Evolutionary conservation across 441 rosid genomes (phyloP).

Genomic region (Populus tomentosa): DNA sequence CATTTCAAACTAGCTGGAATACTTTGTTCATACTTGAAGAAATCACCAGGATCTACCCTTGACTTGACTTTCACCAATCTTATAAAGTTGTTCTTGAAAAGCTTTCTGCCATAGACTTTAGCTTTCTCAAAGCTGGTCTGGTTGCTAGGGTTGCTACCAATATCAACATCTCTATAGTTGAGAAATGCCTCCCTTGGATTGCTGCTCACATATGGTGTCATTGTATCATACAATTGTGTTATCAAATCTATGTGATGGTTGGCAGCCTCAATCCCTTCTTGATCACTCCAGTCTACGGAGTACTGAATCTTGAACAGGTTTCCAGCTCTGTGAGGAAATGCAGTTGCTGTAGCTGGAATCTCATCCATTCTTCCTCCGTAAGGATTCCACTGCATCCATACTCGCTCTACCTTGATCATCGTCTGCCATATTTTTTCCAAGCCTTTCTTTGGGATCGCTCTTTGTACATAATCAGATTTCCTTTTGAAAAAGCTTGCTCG

Average conservation of each 20-base stretch:
- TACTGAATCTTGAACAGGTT: conserved; percentile 38
- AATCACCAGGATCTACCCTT: conserved; percentile 42
- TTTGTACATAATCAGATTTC: conserved; percentile 43
- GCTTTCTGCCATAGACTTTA: conserved; percentile 38
- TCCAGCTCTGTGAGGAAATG: conserved; percentile 51
- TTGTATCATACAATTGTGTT: conserved; percentile 32
- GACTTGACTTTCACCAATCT: conserved; percentile 46
- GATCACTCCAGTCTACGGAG: conserved; percentile 25
- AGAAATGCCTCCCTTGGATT: conserved; percentile 50
- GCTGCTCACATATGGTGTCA: conserved; percentile 47
- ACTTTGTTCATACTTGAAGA: conserved; percentile 8
- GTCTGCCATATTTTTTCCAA: conserved; percentile 32
- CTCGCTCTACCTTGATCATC: conserved; percentile 28
- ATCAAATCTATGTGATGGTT: conserved; percentile 29
- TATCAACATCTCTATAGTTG: conserved; percentile 59
- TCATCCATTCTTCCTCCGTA: conserved; percentile 50
- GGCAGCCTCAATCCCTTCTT: conserved; percentile 14
- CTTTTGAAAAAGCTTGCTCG: conserved; percentile 18
- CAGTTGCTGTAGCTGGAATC: conserved; percentile 28
- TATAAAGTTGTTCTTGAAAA: conserved; percentile 39
- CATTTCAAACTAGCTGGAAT: conserved; percentile 23
- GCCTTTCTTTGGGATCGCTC: conserved; percentile 21
- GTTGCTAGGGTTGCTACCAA: conserved; percentile 3
- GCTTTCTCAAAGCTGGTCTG: conserved; percentile 18
- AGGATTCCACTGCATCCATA: conserved; percentile 35